A percentile compares a stretch with the other conserved stretches of the same genome.
Evolutionary conservation across 441 rosid genomes (phyloP).

Genomic region (Biscutella laevigata): DNA sequence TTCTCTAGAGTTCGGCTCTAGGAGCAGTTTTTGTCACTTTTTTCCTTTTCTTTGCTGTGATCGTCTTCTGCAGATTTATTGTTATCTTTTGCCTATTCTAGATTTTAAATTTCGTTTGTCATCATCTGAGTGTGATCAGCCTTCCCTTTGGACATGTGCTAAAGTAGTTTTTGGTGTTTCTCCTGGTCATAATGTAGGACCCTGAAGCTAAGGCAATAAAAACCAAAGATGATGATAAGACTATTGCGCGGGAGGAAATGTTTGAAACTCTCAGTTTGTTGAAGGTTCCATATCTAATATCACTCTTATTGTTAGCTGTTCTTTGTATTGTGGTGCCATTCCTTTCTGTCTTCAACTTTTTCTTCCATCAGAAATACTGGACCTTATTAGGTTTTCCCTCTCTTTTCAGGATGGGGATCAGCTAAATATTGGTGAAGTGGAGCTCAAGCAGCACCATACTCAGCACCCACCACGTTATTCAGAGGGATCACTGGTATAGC

Average conservation of each 20-base stretch:
- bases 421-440: slow-evolving; percentile 44
- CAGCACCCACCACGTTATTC: slow-evolving; percentile 81
- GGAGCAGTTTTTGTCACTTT: background rate
- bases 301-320: background rate
- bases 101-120: slow-evolving; percentile 1
- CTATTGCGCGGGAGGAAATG: slow-evolving; percentile 33
- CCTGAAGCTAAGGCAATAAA: slow-evolving; percentile 44
- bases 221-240: slow-evolving; percentile 39
- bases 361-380: background rate
- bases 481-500: slow-evolving; percentile 82
- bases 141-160: slow-evolving; percentile 10
- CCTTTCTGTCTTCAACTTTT: background rate
- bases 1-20: slow-evolving; percentile 6
- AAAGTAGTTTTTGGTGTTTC: slow-evolving; percentile 2
- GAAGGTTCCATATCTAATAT: slow-evolving; percentile 42
- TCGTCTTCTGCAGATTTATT: background rate
- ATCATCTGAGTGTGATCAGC: background rate
- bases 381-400: background rate
- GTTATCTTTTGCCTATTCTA: slow-evolving; percentile 1
- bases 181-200: slow-evolving; percentile 44
- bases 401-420: slow-evolving; percentile 58
- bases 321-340: slow-evolving; percentile 7
- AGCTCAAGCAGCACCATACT: slow-evolving; percentile 74
- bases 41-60: background rate
- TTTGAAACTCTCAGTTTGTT: slow-evolving; percentile 49